A percentile compares a stretch with the other conserved stretches of the same genome.
phyloP scores from a whole-genome alignment of 352 stramenopile species.

The Phytophthora fragariae region DNA sequence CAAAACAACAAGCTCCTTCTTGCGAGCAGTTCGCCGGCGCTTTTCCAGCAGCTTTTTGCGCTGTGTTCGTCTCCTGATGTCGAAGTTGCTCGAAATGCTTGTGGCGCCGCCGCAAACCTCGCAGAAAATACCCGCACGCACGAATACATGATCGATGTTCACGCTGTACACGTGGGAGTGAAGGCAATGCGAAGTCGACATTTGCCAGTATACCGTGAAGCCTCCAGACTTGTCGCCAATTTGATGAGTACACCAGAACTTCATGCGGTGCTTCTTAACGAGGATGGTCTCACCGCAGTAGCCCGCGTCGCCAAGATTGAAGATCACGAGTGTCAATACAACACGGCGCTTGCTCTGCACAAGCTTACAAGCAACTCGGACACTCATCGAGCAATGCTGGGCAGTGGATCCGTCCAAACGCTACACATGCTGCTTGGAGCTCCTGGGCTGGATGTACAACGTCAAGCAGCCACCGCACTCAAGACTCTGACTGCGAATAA shows the following conservation, averaged over 20 bases:
- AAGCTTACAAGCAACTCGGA: conserved; percentile 85
- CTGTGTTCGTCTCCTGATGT: conserved; percentile 87
- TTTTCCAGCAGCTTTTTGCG: conserved; percentile 73
- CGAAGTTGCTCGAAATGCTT: conserved; percentile 93
- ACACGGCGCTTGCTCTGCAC: conserved; percentile 87
- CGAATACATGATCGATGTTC: conserved; percentile 82
- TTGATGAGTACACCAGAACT: conserved; percentile 85
- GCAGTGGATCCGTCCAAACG: conserved; percentile 62
- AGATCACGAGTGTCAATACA: conserved; percentile 93
- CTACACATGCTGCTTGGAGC: conserved; percentile 82
- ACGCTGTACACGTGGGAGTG: conserved; percentile 89
- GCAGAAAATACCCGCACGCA: conserved; percentile 88
- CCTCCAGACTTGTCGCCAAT: conserved; percentile 90
- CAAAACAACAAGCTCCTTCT: conserved; percentile 84
- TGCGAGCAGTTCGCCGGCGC: conserved; percentile 44
- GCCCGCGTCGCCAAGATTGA: conserved; percentile 91
- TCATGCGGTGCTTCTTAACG: conserved; percentile 86
- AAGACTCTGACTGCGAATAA: conserved; percentile 92
- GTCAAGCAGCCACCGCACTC: conserved; percentile 92
- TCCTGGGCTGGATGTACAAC: conserved; percentile 76
- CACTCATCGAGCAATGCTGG: conserved; percentile 76
- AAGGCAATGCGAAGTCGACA: conserved; percentile 92
- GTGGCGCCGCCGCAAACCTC: conserved; percentile 92
- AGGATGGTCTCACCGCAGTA: conserved; percentile 81
- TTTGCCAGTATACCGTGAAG: conserved; percentile 92